Percentiles rank a stretch among this genome's conserved stretches.
phyloP scores from a whole-genome alignment of 1,284 basidiomycete species.

The Irpex sp. region DNA sequence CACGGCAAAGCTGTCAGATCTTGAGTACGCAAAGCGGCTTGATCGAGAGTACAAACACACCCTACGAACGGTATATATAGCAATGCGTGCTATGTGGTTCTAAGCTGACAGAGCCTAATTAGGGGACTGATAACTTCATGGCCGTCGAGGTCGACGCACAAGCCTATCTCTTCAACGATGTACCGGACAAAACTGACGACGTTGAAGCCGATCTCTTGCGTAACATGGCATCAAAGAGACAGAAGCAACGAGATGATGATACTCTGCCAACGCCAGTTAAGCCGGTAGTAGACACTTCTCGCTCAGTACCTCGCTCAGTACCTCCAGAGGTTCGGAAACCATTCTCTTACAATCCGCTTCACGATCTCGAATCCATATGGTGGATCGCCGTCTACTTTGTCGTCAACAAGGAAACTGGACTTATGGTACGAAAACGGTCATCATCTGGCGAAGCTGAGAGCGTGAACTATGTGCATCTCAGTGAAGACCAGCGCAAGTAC shows the following conservation, averaged over 20 bases:
- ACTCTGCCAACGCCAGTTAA: not conserved
- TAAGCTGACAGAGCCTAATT: too few relatives aligned
- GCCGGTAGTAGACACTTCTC: not conserved
- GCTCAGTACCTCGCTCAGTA: too few relatives aligned
- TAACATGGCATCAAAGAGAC: too few relatives aligned
- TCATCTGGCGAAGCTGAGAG: not conserved
- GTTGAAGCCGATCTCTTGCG: not conserved
- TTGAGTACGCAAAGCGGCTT: slow-evolving; percentile 5
- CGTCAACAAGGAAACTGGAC: not conserved
- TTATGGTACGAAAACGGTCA: not conserved
- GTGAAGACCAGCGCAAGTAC: not conserved
- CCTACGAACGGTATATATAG: not conserved
- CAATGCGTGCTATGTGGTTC: too few relatives aligned
- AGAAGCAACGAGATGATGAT: too few relatives aligned
- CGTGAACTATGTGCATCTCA: not conserved
- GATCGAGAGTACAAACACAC: not conserved
- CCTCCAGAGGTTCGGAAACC: not conserved
- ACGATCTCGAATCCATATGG: not conserved
- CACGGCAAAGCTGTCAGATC: slow-evolving; percentile 1
- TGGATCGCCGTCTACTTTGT: not conserved
- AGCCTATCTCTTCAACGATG: not conserved
- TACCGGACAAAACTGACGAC: not conserved
- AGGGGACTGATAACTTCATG: slow-evolving; percentile 10
- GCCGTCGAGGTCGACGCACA: slow-evolving; percentile 2
- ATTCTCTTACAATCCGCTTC: not conserved